A percentile compares a stretch with the other conserved stretches of the same genome.
phyloP scores from a whole-genome alignment of 805 yeast genomes.

The Saccharomycopsis olivae region DNA sequence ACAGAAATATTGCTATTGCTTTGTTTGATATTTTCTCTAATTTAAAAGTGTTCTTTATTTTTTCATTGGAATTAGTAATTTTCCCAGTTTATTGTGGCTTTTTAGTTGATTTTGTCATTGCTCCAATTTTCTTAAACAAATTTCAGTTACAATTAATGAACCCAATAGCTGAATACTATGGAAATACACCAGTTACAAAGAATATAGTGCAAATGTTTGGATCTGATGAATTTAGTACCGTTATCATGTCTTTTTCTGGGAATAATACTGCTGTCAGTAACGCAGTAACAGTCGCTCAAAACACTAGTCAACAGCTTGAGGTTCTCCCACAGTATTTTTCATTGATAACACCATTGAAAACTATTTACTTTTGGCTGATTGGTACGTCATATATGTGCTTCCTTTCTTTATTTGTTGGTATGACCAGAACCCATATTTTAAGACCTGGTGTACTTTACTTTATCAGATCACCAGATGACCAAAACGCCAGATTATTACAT shows the following conservation, averaged over 20 bases:
- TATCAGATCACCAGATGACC: constrained; percentile 91
- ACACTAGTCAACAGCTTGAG: too few species aligned
- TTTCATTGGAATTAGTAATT: constrained; percentile 67
- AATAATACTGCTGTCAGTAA: background rate
- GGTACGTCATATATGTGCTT: constrained; percentile 85
- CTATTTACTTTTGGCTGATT: constrained; percentile 41
- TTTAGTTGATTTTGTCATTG: constrained; percentile 55
- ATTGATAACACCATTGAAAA: background rate
- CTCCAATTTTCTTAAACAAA: constrained; percentile 39
- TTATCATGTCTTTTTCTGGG: background rate
- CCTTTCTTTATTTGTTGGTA: constrained; percentile 78
- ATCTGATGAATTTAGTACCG: background rate
- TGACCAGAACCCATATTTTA: constrained; percentile 61
- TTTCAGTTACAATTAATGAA: constrained; percentile 13
- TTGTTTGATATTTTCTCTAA: constrained; percentile 36
- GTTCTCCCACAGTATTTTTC: too few species aligned
- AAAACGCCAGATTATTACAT: constrained; percentile 73
- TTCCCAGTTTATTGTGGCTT: constrained; percentile 86
- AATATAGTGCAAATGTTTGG: constrained; percentile 7
- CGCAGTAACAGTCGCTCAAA: background rate
- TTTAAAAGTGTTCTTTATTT: constrained; percentile 62
- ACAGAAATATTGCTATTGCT: constrained; percentile 40
- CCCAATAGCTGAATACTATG: constrained; percentile 3
- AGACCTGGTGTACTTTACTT: constrained; percentile 87
- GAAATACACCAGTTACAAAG: background rate